Evolutionary conservation across 441 rosid genomes (phyloP).

Genomic region (Adansonia madagascariensis): DNA sequence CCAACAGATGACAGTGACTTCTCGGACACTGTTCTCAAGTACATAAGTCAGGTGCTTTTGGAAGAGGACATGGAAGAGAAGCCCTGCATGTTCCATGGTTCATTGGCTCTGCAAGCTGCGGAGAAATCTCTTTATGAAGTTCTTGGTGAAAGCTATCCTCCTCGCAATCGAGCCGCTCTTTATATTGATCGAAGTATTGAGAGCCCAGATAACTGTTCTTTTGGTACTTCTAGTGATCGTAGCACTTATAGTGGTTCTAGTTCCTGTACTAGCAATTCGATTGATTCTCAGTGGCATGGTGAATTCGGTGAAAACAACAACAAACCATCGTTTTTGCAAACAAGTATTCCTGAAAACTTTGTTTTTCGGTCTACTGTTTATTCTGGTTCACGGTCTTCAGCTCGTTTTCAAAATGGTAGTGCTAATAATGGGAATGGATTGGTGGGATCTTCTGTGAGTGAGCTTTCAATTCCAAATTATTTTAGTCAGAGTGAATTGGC

Average conservation of each 20-base stretch:
- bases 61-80: constrained; percentile 77
- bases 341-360: constrained; percentile 38
- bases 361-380: constrained; percentile 44
- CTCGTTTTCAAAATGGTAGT: constrained; percentile 26
- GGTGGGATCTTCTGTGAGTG: constrained; percentile 30
- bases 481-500: constrained; percentile 57
- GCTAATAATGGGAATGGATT: constrained; percentile 30
- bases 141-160: constrained; percentile 46
- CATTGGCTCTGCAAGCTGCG: constrained; percentile 70
- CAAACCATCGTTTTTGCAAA: constrained; percentile 32
- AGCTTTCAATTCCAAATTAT: constrained; percentile 43
- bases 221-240: constrained; percentile 37
- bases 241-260: constrained; percentile 42
- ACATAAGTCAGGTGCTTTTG: constrained; percentile 77
- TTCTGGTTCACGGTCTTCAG: constrained; percentile 27
- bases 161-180: constrained; percentile 32
- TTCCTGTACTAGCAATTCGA: constrained; percentile 31
- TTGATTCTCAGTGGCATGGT: constrained; percentile 39
- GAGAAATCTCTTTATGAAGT: constrained; percentile 69
- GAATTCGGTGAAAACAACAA: constrained; percentile 40
- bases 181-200: constrained; percentile 32
- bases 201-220: constrained; percentile 40
- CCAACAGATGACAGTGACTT: constrained; percentile 52
- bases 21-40: constrained; percentile 53
- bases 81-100: constrained; percentile 70